Evolutionary conservation across 345 rosid species (phyloP), one percentile per base, ranked within the genome.

Genomic region (Ceriops decandra): DNA sequence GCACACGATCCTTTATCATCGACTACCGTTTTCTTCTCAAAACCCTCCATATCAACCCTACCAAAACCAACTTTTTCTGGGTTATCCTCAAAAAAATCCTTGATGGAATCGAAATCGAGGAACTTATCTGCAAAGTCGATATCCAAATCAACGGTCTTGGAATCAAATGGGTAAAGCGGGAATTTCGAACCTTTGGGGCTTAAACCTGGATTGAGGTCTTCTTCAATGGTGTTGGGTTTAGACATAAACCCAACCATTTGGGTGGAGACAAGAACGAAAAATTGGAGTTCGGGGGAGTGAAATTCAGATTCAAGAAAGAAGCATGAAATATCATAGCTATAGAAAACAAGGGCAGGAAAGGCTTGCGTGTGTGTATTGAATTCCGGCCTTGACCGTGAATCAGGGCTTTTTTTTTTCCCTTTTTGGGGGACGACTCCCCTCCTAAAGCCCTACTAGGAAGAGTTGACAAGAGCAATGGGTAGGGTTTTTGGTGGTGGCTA

Each of bases 31-130:
- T 17, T 58, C 75, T 73, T 75, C 42, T 67, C 77, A 60, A 76
- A 61, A 28, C 51, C 78, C 64, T 74, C 78, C 64, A 82, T 74
- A 57, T 72, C 85, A 16, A 63, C 74, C 52, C 81, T 82, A n/a
- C 79, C 85, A 10, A 71, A 54, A 27, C 64, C 54, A 60, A 69
- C 70, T 57, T 62, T 67, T 4, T 71, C 81, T 9, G 32, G 53
- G 26, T 69, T 75, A 71, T 58, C 83, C 62, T 73, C 90, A 30
- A 83, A 82, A 80, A 84, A 87, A 35, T 80, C 84, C 28, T 79
- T 62, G 46, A 85, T 74, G 24, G 85, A 80, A 32, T 89, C 92
- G 58, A 89, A 89, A 72, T 87, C 91, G 9, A 86, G 79, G 71
- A 82, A 83, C 1, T 89, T 80, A 80, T 89, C 93, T 8, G 78